Evolutionary conservation across 495 filamentous ascomycete genomes (phyloP).

Genomic region (Neurospora sp.): DNA sequence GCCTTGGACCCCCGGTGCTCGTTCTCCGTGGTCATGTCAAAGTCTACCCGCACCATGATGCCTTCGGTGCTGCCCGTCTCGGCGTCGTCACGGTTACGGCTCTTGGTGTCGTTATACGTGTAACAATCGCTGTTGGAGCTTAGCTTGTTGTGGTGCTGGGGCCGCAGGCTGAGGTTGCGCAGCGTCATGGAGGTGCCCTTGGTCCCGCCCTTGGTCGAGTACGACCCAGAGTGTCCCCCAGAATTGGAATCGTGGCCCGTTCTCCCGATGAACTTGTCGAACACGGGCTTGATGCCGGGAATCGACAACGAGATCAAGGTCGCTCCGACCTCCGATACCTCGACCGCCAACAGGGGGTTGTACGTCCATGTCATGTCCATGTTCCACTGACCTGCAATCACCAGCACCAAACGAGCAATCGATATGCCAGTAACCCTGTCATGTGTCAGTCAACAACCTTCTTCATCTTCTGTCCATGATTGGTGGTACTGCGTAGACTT

Average conservation of each 20-base stretch:
- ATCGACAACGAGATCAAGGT: constrained; percentile 37
- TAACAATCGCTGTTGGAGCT: neutral
- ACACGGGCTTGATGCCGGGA: constrained; percentile 34
- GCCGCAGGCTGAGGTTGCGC: neutral
- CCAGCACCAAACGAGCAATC: constrained; percentile 31
- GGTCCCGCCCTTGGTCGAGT: neutral
- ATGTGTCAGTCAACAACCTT: neutral
- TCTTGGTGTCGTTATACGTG: neutral
- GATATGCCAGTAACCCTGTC: constrained; percentile 34
- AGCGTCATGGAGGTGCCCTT: neutral
- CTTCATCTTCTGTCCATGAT: neutral
- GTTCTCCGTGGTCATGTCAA: neutral
- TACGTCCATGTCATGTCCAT: constrained; percentile 35
- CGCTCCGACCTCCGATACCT: constrained; percentile 33
- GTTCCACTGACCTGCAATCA: constrained; percentile 30
- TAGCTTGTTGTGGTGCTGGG: neutral
- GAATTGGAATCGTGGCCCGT: neutral
- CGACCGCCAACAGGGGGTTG: constrained; percentile 34
- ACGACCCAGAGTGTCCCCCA: neutral
- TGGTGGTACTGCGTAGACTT: constrained; percentile 4
- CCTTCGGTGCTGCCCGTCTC: constrained; percentile 4
- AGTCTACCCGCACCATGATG: constrained; percentile 9
- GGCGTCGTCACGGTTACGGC: neutral
- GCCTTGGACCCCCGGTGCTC: neutral
- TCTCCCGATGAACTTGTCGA: constrained; percentile 14